phyloP scores from a whole-genome alignment of 768 basidiomycete genomes.

The Leucosporidium scottii region DNA sequence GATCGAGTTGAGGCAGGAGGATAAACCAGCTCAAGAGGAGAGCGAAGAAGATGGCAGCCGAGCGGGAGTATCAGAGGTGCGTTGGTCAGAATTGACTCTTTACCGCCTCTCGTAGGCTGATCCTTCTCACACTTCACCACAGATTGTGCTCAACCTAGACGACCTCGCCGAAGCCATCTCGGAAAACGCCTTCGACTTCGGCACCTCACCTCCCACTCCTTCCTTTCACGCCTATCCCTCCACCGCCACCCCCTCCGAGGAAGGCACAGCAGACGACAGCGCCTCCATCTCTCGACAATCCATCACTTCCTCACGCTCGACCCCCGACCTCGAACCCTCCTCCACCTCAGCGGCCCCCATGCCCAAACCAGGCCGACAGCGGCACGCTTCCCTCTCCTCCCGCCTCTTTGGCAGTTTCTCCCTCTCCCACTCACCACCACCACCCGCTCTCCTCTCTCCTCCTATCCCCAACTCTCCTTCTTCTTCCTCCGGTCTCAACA shows the following conservation, averaged over 20 bases:
- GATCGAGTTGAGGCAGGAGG: background rate
- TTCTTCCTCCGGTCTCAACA: background rate
- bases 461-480: background rate
- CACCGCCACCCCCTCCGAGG: background rate
- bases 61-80: background rate
- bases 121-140: background rate
- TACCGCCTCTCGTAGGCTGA: too few species aligned
- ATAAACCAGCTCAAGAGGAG: background rate
- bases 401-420: constrained; percentile 22
- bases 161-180: constrained; percentile 30
- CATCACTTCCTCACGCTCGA: background rate
- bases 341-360: background rate
- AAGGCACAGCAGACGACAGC: background rate
- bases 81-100: too few species aligned
- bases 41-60: background rate
- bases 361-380: constrained; percentile 7
- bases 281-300: background rate
- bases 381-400: constrained; percentile 28
- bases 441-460: background rate
- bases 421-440: background rate
- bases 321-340: background rate
- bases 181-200: constrained; percentile 29
- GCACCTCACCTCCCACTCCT: background rate
- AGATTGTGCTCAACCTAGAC: constrained; percentile 26
- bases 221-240: background rate